These are phyloP conservation scores for Apiospora sp. DNA, from an alignment of 2,329 filamentous ascomycete genomes.

Conservation along the genomic window DNA sequence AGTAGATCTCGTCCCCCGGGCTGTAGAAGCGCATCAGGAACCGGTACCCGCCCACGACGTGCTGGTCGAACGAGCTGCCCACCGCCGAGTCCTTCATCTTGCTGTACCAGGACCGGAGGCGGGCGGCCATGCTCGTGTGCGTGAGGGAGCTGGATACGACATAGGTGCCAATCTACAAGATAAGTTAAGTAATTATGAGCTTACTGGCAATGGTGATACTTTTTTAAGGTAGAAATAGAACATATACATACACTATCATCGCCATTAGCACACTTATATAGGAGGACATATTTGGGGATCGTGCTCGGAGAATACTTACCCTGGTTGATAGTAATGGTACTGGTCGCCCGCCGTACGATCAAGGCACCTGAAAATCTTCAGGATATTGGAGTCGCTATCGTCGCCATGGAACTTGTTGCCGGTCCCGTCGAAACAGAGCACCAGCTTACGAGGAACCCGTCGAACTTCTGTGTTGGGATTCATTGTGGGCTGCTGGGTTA, in stretches of 20 bases:
- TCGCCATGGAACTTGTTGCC: slow-evolving; percentile 71
- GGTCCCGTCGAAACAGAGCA: slow-evolving; percentile 70
- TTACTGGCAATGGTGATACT: slow-evolving; percentile 31
- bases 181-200: slow-evolving; percentile 60
- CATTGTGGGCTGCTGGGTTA: slow-evolving; percentile 29
- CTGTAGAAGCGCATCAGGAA: slow-evolving; percentile 80
- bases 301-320: neutral
- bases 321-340: slow-evolving; percentile 38
- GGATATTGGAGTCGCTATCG: slow-evolving; percentile 69
- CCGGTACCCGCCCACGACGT: slow-evolving; percentile 84
- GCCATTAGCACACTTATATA: neutral
- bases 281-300: neutral
- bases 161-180: slow-evolving; percentile 76
- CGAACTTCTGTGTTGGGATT: slow-evolving; percentile 31
- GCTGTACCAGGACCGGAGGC: slow-evolving; percentile 70
- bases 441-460: slow-evolving; percentile 53
- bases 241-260: neutral
- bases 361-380: slow-evolving; percentile 76
- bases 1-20: slow-evolving; percentile 70
- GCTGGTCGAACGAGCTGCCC: slow-evolving; percentile 81
- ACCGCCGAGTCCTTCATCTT: slow-evolving; percentile 83
- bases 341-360: slow-evolving; percentile 69
- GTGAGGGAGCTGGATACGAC: slow-evolving; percentile 67
- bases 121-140: slow-evolving; percentile 62
- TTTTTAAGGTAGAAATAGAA: neutral